Percentiles rank a stretch among this genome's conserved stretches.
Conservation (phyloP, 805 yeast genomes). For the Barnettozyma pratensis region DNA sequence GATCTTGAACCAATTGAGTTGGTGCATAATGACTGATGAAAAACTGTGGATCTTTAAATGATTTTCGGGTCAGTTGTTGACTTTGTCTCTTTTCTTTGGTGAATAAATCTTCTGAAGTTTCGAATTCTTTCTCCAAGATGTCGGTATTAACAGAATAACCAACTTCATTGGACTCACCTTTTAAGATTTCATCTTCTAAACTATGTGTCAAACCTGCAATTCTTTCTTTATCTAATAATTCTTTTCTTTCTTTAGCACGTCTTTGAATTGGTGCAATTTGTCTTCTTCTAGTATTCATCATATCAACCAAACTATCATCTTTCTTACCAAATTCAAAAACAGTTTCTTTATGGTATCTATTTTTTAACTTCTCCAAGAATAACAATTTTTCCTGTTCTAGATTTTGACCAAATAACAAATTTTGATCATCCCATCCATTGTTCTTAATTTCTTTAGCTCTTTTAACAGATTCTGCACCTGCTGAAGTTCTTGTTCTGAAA, state of each 20-base stretch:
- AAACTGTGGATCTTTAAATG: conserved; percentile 71
- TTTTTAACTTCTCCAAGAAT: conserved; percentile 65
- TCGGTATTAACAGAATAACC: conserved; percentile 43
- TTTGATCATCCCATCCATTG: conserved; percentile 87
- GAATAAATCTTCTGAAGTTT: conserved; percentile 33
- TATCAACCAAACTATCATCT: conserved; percentile 63
- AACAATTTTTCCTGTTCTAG: conserved; percentile 65
- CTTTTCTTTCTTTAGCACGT: conserved; percentile 65
- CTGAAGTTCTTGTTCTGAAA: conserved; percentile 77
- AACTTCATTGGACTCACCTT: conserved; percentile 42
- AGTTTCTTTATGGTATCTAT: conserved; percentile 76
- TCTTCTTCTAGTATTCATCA: conserved; percentile 82
- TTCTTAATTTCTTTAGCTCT: conserved; percentile 73
- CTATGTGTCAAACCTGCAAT: conserved; percentile 68
- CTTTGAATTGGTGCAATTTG: conserved; percentile 87
- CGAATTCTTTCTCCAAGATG: conserved; percentile 33
- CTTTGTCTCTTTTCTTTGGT: conserved; percentile 21
- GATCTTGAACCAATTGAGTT: conserved; percentile 73
- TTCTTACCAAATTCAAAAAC: conserved; percentile 83
- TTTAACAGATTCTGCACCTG: conserved; percentile 81
- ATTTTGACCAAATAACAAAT: conserved; percentile 72
- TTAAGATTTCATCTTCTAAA: conserved; percentile 68
- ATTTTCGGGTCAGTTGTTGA: conserved; percentile 29
- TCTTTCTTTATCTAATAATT: conserved; percentile 66
- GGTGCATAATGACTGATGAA: conserved; percentile 91